These are phyloP conservation scores for Claviceps maximensis DNA, from an alignment of 2,329 filamentous ascomycete genomes.

Conservation along the genomic window DNA sequence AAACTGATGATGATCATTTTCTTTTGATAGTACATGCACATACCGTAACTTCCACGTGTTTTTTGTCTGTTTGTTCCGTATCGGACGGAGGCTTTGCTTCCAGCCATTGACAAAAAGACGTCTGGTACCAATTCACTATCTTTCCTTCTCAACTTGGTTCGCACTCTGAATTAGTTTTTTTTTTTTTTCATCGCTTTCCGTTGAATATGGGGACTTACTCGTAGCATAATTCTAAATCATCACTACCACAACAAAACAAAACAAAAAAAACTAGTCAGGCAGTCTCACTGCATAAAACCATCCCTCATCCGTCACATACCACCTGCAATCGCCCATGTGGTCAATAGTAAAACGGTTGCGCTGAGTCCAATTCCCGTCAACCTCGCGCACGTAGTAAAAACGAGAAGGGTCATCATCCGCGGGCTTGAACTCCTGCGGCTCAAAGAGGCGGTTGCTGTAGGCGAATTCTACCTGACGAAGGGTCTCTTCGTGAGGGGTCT, in stretches of 20 bases:
- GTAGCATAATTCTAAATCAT: not conserved
- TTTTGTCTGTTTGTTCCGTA: not conserved
- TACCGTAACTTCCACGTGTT: not conserved
- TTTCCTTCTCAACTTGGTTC: not conserved
- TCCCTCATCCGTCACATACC: slow-evolving; percentile 45
- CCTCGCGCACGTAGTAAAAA: slow-evolving; percentile 48
- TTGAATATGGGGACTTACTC: not conserved
- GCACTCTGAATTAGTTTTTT: not conserved
- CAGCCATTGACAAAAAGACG: not conserved
- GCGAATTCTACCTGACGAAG: slow-evolving; percentile 35
- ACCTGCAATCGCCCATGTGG: slow-evolving; percentile 40
- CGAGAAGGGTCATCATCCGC: slow-evolving; percentile 45
- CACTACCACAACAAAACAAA: not conserved
- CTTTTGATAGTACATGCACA: not conserved
- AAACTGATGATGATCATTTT: too few relatives aligned
- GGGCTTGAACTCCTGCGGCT: slow-evolving; percentile 51
- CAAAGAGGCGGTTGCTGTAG: slow-evolving; percentile 35
- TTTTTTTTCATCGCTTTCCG: not conserved
- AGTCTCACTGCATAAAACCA: slow-evolving; percentile 49
- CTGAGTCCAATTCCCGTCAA: slow-evolving; percentile 46
- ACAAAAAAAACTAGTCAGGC: slow-evolving; percentile 17
- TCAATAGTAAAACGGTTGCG: slow-evolving; percentile 48
- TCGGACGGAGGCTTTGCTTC: not conserved
- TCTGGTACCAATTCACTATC: not conserved
- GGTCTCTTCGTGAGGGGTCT: slow-evolving; percentile 33